These are phyloP conservation scores for Pythium rishiriense DNA, from an alignment of 352 stramenopile genomes.

Conservation along the genomic window DNA sequence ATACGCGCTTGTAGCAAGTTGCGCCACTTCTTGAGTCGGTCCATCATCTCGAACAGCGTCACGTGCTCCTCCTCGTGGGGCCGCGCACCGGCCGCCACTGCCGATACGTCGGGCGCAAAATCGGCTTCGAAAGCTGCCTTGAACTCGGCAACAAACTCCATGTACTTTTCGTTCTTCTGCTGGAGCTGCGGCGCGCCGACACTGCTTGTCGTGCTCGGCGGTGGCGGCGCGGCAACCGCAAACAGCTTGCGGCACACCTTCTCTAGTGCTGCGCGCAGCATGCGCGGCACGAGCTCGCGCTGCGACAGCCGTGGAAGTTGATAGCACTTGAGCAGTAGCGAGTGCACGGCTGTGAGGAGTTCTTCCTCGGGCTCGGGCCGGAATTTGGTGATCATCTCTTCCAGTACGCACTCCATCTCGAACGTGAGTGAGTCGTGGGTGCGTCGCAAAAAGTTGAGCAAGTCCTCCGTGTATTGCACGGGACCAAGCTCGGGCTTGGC, in stretches of 20 bases:
- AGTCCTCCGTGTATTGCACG: constrained; percentile 89
- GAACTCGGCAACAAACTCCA: constrained; percentile 87
- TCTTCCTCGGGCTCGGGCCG: constrained; percentile 97
- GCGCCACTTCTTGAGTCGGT: constrained; percentile 91
- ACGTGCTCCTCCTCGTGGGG: constrained; percentile 31
- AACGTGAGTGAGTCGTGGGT: constrained; percentile 88
- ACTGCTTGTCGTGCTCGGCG: constrained; percentile 3
- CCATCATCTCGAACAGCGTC: constrained; percentile 86
- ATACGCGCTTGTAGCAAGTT: constrained; percentile 85
- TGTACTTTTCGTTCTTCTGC: constrained; percentile 88
- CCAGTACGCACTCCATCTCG: constrained; percentile 97
- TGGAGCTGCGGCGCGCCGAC: constrained; percentile 34
- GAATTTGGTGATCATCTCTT: constrained; percentile 98
- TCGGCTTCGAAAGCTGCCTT: constrained; percentile 85
- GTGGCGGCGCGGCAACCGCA: constrained; percentile 22
- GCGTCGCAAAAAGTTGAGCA: constrained; percentile 95
- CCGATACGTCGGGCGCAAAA: constrained; percentile 53
- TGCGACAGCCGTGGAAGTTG: constrained; percentile 81
- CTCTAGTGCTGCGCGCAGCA: constrained; percentile 88
- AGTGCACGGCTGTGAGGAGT: constrained; percentile 94
- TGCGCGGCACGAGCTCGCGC: constrained; percentile 81
- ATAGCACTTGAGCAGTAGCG: constrained; percentile 94
- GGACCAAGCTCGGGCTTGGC: constrained; percentile 75
- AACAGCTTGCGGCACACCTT: constrained; percentile 94
- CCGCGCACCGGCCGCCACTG: constrained; percentile 1